Evolutionary conservation across 1,284 basidiomycete species (phyloP), one percentile per base, ranked within the genome.

Genomic region (Pyrrhoderma lamaoense): DNA sequence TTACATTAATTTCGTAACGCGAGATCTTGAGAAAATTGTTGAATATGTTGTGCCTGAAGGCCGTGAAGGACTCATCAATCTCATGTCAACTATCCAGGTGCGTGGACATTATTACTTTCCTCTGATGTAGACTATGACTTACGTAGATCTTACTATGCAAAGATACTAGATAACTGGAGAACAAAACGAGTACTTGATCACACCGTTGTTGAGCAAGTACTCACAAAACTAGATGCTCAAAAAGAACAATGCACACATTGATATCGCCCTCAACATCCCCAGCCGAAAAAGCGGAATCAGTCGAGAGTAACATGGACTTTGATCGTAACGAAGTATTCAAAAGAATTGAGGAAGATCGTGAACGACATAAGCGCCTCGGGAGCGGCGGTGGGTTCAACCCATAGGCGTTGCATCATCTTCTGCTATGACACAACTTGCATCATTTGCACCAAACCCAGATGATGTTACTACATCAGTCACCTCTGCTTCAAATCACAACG

Each of bases 301-400:
- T 13, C 16, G 42, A 14, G 1, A 58, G 59, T 1, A 56, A 65
- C 49, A 62, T 65, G 47, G 62, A 57, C 66, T 82, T 82, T 59
- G 80, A 69, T 45, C 77, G 70, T 49, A 64, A 73, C 38, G 92
- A 96, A 55, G 81, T 93, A 22, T 78, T 93, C 57, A 82, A 87
- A 42, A 82, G 93, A 3, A 95, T 97, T 56, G 93, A 97, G 65
- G 93, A 95, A 61, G 94, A 97, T 65, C 76, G 93, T 1, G 93
- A 97, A 64, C 78, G 94, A 58, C 93, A 97, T 63, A 96, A 97
- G 67, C 81, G 93, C 1, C 74, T 97, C 1, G 92, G 40, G 93
- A 97, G 66, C 80, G 90, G 18, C 81, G 92, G 45, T 97, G 94
- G 93, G 92, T 96, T 25, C 83, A 95, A 60, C 85, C 87, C 1